Percentiles rank a stretch among this genome's conserved stretches.
Evolutionary conservation across 1,139 yeast genomes (phyloP).

Genomic region (Zygosaccharomyces sapae): DNA sequence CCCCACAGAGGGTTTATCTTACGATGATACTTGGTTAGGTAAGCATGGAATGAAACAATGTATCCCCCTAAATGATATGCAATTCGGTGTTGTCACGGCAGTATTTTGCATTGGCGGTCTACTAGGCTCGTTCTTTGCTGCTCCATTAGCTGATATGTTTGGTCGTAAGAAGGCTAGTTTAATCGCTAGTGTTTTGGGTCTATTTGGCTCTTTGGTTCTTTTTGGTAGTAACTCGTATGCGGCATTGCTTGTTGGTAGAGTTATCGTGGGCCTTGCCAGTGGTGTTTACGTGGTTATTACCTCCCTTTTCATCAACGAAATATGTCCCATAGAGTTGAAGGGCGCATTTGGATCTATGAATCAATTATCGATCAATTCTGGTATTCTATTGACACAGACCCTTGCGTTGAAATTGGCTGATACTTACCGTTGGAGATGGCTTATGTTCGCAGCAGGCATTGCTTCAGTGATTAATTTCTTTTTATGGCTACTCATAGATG

Average conservation of each 20-base stretch:
- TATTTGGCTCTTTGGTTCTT: constrained; percentile 66
- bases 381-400: constrained; percentile 74
- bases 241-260: constrained; percentile 60
- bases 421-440: constrained; percentile 63
- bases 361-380: constrained; percentile 79
- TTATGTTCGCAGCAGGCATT: constrained; percentile 56
- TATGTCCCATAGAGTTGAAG: constrained; percentile 61
- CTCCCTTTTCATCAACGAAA: constrained; percentile 75
- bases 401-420: constrained; percentile 68
- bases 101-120: constrained; percentile 85
- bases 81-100: constrained; percentile 78
- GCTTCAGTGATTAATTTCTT: constrained; percentile 51
- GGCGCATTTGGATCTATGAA: constrained; percentile 86
- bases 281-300: constrained; percentile 84
- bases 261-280: constrained; percentile 78
- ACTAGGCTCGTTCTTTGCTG: constrained; percentile 69
- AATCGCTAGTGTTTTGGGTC: constrained; percentile 51
- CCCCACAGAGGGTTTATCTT: constrained; percentile 21
- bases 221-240: constrained; percentile 47
- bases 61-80: constrained; percentile 57
- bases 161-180: constrained; percentile 64
- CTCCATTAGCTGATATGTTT: constrained; percentile 57
- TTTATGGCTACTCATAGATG: constrained; percentile 50
- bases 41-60: constrained; percentile 42
- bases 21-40: constrained; percentile 33